Evolutionary conservation across 2,329 filamentous ascomycete genomes (phyloP).

Genomic region (Paraphoma chrysanthemicola): DNA sequence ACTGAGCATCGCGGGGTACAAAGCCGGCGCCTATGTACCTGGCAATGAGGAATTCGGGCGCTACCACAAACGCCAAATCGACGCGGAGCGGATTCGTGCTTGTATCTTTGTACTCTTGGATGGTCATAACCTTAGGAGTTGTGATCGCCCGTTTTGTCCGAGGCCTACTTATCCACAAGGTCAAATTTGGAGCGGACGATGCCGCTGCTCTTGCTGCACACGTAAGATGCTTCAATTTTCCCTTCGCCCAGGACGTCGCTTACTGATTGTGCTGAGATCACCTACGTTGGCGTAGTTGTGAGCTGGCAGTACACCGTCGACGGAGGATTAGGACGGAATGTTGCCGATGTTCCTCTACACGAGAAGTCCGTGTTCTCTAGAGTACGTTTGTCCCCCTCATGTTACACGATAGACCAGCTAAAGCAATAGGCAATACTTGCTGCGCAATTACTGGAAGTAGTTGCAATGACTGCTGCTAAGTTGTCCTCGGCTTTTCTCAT

Average conservation of each 20-base stretch:
- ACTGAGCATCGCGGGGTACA: neutral
- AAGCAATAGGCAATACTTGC: conserved; percentile 6
- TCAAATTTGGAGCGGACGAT: conserved; percentile 25
- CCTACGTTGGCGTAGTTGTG: conserved; percentile 16
- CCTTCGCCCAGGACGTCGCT: neutral
- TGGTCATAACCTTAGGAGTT: conserved; percentile 16
- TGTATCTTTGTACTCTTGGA: conserved; percentile 28
- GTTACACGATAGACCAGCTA: neutral
- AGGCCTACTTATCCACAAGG: conserved; percentile 14
- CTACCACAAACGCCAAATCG: conserved; percentile 11
- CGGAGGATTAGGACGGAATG: conserved; percentile 21
- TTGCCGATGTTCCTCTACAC: neutral
- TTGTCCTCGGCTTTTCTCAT: conserved; percentile 24
- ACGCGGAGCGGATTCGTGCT: conserved; percentile 16
- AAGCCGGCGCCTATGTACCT: neutral
- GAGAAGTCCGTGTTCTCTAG: too few species aligned
- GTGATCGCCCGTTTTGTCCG: conserved; percentile 18
- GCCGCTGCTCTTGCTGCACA: conserved; percentile 13
- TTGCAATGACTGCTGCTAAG: conserved; percentile 23
- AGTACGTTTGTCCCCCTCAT: too few species aligned
- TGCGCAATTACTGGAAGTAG: conserved; percentile 16
- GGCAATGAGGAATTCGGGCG: conserved; percentile 3
- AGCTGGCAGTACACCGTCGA: conserved; percentile 22
- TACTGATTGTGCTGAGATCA: conserved; percentile 12
- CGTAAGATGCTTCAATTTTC: conserved; percentile 9